Conservation (phyloP, 2,329 filamentous ascomycete species). For the Sporothrix globosa region DNA sequence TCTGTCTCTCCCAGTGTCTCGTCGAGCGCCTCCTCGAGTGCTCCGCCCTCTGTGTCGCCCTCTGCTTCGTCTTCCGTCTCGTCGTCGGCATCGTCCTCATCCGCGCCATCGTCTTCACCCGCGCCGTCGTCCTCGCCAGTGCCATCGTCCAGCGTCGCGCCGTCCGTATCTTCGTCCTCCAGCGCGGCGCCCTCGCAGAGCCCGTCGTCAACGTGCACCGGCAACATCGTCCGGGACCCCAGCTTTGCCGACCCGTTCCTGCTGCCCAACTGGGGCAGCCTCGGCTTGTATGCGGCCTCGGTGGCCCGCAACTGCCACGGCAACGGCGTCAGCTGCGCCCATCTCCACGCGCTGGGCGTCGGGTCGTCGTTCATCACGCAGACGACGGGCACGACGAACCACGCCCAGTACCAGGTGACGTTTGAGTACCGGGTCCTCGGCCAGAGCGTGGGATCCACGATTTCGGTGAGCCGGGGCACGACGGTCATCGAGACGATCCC, state of each 20-base stretch:
- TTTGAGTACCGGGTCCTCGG: constrained; percentile 8
- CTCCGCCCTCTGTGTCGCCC: not conserved
- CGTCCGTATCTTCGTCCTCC: not conserved
- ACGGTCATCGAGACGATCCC: not conserved
- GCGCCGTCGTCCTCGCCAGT: not conserved
- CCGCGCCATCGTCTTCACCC: not conserved
- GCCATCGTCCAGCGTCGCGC: constrained; percentile 3
- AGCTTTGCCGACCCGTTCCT: not conserved
- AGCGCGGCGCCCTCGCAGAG: not conserved
- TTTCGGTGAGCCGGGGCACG: not conserved
- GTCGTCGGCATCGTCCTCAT: not conserved
- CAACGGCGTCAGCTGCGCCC: constrained; percentile 3
- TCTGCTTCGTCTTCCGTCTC: not conserved
- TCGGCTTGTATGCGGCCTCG: not conserved
- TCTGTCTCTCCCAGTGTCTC: not conserved
- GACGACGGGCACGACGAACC: not conserved
- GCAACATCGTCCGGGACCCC: constrained; percentile 22
- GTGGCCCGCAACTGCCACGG: not conserved
- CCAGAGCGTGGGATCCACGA: not conserved
- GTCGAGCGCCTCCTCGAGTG: not conserved
- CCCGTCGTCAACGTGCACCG: not conserved
- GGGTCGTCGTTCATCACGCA: not conserved
- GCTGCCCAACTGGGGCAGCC: constrained; percentile 16
- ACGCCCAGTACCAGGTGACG: constrained; percentile 7
- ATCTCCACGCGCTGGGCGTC: not conserved